phyloP scores from a whole-genome alignment of 352 stramenopile species.

The Plasmopara halstedii region DNA sequence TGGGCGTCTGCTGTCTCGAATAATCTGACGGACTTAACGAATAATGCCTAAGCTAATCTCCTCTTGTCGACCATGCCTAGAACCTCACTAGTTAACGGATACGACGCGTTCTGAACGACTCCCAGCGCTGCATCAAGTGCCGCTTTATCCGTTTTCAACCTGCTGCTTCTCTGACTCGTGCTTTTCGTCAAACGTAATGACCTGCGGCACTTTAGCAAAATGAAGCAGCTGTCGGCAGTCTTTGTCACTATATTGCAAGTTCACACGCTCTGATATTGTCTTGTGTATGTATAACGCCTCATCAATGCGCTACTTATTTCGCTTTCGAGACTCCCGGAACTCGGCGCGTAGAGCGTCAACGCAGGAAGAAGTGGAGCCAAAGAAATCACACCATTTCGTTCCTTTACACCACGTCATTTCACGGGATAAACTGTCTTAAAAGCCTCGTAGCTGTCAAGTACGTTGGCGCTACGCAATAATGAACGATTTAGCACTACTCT shows the following conservation, averaged over 20 bases:
- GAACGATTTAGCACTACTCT: slow-evolving; percentile 63
- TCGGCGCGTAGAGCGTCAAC: slow-evolving; percentile 38
- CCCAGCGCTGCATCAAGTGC: slow-evolving; percentile 42
- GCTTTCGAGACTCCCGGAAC: slow-evolving; percentile 24
- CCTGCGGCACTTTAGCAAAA: slow-evolving; percentile 21
- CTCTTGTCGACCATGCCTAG: slow-evolving; percentile 37
- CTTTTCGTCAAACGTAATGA: slow-evolving; percentile 41
- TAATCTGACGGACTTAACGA: slow-evolving; percentile 51
- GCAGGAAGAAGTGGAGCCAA: slow-evolving; percentile 41
- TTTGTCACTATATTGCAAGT: slow-evolving; percentile 49
- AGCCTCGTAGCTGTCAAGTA: slow-evolving; percentile 43
- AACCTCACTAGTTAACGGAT: slow-evolving; percentile 37
- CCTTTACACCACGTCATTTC: slow-evolving; percentile 48
- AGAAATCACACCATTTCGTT: slow-evolving; percentile 57
- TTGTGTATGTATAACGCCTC: slow-evolving; percentile 62
- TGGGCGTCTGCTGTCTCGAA: slow-evolving; percentile 64
- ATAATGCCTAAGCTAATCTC: slow-evolving; percentile 60
- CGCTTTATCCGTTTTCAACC: slow-evolving; percentile 11
- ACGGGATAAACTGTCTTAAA: slow-evolving; percentile 68
- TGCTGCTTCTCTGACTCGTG: slow-evolving; percentile 38
- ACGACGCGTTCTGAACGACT: slow-evolving; percentile 40
- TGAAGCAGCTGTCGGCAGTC: slow-evolving; percentile 32
- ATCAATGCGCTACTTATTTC: slow-evolving; percentile 38
- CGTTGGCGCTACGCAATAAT: slow-evolving; percentile 53
- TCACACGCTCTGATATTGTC: slow-evolving; percentile 51